phyloP scores from a whole-genome alignment of 208 protist genomes.

The Naegleria fowleri region DNA sequence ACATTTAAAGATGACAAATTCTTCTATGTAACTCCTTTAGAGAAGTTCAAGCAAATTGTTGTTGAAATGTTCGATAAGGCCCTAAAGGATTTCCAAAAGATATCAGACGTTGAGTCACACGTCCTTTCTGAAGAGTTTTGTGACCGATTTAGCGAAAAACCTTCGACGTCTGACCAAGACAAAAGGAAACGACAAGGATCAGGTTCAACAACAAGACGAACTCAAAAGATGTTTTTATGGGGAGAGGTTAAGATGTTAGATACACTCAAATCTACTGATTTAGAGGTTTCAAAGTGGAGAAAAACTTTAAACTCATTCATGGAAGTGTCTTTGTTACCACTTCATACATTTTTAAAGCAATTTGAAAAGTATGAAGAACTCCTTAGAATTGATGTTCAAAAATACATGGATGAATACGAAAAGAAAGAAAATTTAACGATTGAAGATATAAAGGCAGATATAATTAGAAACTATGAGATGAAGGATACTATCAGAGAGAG shows the following conservation, averaged over 20 bases:
- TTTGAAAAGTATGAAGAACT: not conserved
- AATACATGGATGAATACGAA: conserved; percentile 14
- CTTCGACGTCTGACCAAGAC: not conserved
- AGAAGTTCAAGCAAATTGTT: not conserved
- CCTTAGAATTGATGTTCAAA: not conserved
- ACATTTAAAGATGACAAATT: not conserved
- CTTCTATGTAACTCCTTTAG: not conserved
- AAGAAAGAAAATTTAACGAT: conserved; percentile 30
- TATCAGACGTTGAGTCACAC: not conserved
- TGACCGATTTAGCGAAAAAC: not conserved
- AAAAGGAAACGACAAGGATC: not conserved
- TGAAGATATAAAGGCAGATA: conserved; percentile 34
- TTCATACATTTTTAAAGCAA: not conserved
- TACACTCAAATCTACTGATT: not conserved
- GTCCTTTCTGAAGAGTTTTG: not conserved
- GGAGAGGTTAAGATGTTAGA: not conserved
- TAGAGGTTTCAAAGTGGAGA: not conserved
- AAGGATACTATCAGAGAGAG: conserved; percentile 34
- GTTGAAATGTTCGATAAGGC: not conserved
- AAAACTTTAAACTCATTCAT: not conserved
- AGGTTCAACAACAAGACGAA: not conserved
- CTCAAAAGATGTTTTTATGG: conserved; percentile 11
- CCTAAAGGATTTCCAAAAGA: conserved; percentile 6
- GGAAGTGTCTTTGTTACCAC: not conserved
- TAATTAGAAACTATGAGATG: conserved; percentile 17